Evolutionary conservation across 208 protist species (phyloP), one percentile per base, ranked within the genome.

Genomic region (Leishmania major): DNA sequence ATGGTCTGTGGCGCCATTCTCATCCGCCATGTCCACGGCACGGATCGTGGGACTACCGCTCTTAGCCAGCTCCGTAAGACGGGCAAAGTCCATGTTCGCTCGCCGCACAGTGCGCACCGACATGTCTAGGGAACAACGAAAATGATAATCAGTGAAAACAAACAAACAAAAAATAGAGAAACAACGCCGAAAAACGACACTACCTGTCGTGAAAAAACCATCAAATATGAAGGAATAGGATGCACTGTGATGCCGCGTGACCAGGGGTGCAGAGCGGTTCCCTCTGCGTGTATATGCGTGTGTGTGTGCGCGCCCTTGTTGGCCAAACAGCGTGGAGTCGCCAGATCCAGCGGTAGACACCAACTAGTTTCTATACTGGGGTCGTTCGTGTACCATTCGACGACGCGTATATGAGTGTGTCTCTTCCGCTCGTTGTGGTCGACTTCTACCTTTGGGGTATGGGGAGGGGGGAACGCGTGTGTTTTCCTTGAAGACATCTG

Each of bases 31-130:
- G 3, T 81, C 62, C 1, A 80, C 82, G 0, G 81, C 79, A 1
- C 69, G 37, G 45, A 91, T 66, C 0, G 60, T 67, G n/a, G 70
- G 2, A n/a, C 60, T 62, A 31, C 78, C 71, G 3, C 43, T 53
- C 10, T 66, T 49, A 6, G 40, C 79, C 6, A 74, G n/a, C 55
- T 84, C 43, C 59, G 79, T 51, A 28, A 93, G 77, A 40, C 87
- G 67, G 10, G 67, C 35, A 59, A 93, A 87, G 85, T 93, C 90
- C 57, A 85, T 87, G 22, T 45, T 59, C 22, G 88, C 88, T 6
- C 90, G 88, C 73, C 89, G 76, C 22, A 84, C 37, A 1, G 84
- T 60, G 19, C 77, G 76, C n/a, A 35, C 62, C 1, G 79, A 84
- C 80, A 88, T 88, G 25, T 53, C 7, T 37, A 62, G 28, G 28